Evolutionary conservation across 2,329 filamentous ascomycete genomes (phyloP), one percentile per base, ranked within the genome.

Genomic region (Geoglossum cookeanum): DNA sequence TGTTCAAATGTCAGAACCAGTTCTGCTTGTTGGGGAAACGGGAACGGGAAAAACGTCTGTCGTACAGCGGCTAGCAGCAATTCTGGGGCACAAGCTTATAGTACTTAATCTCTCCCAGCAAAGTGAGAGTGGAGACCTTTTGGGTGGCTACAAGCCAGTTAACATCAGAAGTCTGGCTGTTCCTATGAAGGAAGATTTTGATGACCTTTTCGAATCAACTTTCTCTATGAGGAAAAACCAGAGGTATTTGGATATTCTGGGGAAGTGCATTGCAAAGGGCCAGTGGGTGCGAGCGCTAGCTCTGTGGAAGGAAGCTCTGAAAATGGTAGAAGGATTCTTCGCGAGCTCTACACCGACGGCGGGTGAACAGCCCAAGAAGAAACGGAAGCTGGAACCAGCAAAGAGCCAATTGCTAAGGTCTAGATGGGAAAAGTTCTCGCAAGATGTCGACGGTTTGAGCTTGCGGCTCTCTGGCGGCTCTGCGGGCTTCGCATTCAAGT

Each of bases 41-140:
- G 92, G 92, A 73, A 96, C 95, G 55, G 92, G 92, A 64, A 99
- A 99, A 71, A 99, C 92, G 0, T 95, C 92, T 0, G 86, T 92
- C 30, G 84, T 98, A 13, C 92, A 99, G 68, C 89, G 96, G 66
- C 75, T 99, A 58, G 89, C 92, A 0, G 83, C 85, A 58, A 78
- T 84, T 3, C 76, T 96, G 32, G 87, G 90, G 1, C 85, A 89
- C 66, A 94, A 87, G 64, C 78, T 99, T 11, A 85, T 89, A 0
- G 87, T 90, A 2, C 89, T 98, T 66, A 99, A 99, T 66, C 70
- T 99, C 67, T 98, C 92, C 0, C 94, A 98, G 67, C 94, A 99
- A 68, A 97, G 90, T 65, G 94, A 99, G 70, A 90, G 86, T 45
- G 87, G 90, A n/a, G 92, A 99, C 71, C 73, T 99, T 11, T 75